Conservation (phyloP, 1,139 yeast genomes). For the Hanseniaspora sp. region DNA sequence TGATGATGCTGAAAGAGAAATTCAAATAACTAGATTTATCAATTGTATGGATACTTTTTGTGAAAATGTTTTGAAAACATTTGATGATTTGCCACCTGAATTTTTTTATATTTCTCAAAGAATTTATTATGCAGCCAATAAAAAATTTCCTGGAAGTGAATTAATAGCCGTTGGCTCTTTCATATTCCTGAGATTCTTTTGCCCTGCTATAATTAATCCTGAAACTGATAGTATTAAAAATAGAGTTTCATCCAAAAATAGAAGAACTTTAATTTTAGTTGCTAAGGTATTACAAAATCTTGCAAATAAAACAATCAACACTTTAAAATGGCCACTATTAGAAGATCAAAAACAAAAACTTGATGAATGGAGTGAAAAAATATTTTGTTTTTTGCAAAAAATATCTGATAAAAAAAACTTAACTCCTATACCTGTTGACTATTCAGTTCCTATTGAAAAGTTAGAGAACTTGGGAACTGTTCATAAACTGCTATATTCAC, state of each 20-base stretch:
- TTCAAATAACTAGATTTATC: constrained; percentile 45
- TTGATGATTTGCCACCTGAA: constrained; percentile 54
- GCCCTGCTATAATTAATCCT: constrained; percentile 89
- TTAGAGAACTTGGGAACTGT: constrained; percentile 43
- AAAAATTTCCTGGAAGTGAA: constrained; percentile 54
- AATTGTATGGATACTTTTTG: constrained; percentile 49
- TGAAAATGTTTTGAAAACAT: constrained; percentile 48
- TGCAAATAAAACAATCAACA: constrained; percentile 63
- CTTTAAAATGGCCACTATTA: constrained; percentile 52
- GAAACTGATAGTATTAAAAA: constrained; percentile 46
- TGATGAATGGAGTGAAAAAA: constrained; percentile 35
- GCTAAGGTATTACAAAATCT: constrained; percentile 80
- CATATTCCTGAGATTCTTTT: constrained; percentile 69
- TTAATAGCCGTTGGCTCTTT: constrained; percentile 77
- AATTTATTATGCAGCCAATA: constrained; percentile 52
- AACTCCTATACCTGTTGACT: constrained; percentile 19
- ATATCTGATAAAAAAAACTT: constrained; percentile 26
- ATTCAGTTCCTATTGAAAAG: constrained; percentile 18
- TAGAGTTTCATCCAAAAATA: constrained; percentile 36
- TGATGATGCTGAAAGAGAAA: constrained; percentile 33
- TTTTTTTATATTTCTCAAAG: constrained; percentile 65
- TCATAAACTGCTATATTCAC: constrained; percentile 55
- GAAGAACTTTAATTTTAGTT: constrained; percentile 64
- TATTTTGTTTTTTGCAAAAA: constrained; percentile 39
- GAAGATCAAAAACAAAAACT: constrained; percentile 36